Base-by-base conservation (phyloP, 2,329 filamentous ascomycete genomes). In the Alternaria solani region DNA sequence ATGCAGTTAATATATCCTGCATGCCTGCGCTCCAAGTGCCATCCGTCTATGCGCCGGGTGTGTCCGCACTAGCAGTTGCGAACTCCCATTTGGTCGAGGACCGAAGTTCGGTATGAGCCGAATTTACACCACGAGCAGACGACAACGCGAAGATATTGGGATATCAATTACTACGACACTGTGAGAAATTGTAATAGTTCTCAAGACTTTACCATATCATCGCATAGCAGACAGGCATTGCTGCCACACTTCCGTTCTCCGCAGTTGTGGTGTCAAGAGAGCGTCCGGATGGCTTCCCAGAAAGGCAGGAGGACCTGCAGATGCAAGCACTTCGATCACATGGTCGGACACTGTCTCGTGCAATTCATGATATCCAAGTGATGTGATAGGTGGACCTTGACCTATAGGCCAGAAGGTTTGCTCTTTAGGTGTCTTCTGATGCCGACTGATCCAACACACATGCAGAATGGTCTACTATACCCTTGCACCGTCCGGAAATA, bases 1-100 rank as follows among this genome's bases (percentile, higher is more conserved):
- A 18, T 41, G 34, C 52, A 39, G 23, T 47, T 55, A 47, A 47
- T 47, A 8, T 47, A 47, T 55, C 32, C 42, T 5, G 51, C 49
- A 52, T 52, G 16, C 28, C 12, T 48, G 7, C 44, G 28, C 18
- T 20, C 8, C 11, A 20, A 16, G 18, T 42, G 9, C 44, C 30
- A 23, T 32, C 44, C 28, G 44, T 32, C 2, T 6, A 14, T 47
- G 44, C 28, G 18, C 30, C 11, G 44, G 28, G 6, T 5, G 6
- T 23, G 20, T 16, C n/a, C 9, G 28, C 9, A 41, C 2, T 18
- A 16, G 36, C 9, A 7, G 4, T 52, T 23, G 9, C 11, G 28
- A 47, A 47, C 5, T 1, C 12, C 44, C 5, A 47, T 47, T 26
- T 23, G 5, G 1, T 20, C 1, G 44, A 16, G 14, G 14, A 8